These are phyloP conservation scores for Pseudozyma thailandica DNA, from an alignment of 1,284 basidiomycete species.

Conservation along the genomic window DNA sequence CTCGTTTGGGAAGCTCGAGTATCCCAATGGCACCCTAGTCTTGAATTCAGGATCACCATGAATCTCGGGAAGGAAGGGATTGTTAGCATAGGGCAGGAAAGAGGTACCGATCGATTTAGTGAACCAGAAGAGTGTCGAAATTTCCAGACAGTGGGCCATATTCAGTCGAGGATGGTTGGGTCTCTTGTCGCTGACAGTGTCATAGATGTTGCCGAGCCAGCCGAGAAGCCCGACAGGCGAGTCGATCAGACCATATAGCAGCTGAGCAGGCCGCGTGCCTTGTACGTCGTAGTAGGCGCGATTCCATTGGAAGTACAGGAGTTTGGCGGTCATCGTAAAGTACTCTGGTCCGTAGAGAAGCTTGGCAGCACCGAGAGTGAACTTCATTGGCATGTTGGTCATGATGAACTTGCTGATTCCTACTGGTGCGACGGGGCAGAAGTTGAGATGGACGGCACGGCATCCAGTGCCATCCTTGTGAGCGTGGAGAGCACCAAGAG, in stretches of 20 bases:
- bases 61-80: slow-evolving; percentile 44
- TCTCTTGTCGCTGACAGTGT: slow-evolving; percentile 20
- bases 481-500: slow-evolving; percentile 39
- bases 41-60: slow-evolving; percentile 35
- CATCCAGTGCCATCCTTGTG: slow-evolving; percentile 52
- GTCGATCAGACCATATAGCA: slow-evolving; percentile 50
- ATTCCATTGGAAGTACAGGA: slow-evolving; percentile 36
- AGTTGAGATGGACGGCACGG: slow-evolving; percentile 59
- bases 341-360: slow-evolving; percentile 43
- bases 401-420: slow-evolving; percentile 45
- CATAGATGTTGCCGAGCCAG: slow-evolving; percentile 55
- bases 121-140: slow-evolving; percentile 47
- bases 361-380: slow-evolving; percentile 39
- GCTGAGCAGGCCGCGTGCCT: slow-evolving; percentile 39
- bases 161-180: slow-evolving; percentile 39
- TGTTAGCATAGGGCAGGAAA: slow-evolving; percentile 55
- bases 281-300: slow-evolving; percentile 56
- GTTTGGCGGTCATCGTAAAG: slow-evolving; percentile 32
- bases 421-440: slow-evolving; percentile 51
- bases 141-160: slow-evolving; percentile 38
- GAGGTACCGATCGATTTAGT: slow-evolving; percentile 53
- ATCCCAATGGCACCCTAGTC: slow-evolving; percentile 47
- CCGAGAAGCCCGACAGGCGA: slow-evolving; percentile 55
- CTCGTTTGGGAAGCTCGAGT: slow-evolving; percentile 56
- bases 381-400: slow-evolving; percentile 27